Conservation (phyloP, 129 eudicot genomes). For the Flaveria brownii region DNA sequence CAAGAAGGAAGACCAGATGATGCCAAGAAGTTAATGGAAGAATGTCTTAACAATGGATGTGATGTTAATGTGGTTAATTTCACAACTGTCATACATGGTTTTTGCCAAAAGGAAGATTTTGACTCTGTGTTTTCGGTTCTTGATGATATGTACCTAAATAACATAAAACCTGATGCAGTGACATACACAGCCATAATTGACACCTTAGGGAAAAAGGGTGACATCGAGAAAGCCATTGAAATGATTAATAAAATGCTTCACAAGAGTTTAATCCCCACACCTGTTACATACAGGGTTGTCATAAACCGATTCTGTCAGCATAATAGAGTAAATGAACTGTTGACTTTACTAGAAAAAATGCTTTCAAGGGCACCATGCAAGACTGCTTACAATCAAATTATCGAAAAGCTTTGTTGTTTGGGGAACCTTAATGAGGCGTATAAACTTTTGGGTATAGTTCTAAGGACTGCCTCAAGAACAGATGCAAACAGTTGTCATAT, state of each 20-base stretch:
- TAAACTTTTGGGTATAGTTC: constrained; percentile 63
- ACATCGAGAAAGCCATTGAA: constrained; percentile 67
- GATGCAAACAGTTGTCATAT: constrained; percentile 74
- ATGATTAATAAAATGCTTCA: constrained; percentile 75
- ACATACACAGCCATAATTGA: constrained; percentile 73
- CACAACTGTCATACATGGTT: constrained; percentile 80
- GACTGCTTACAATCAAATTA: constrained; percentile 64
- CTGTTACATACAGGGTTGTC: constrained; percentile 69
- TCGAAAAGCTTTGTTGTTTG: constrained; percentile 73
- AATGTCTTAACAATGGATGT: constrained; percentile 73
- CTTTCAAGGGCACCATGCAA: constrained; percentile 44
- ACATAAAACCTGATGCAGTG: constrained; percentile 74
- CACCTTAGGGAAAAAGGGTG: constrained; percentile 63
- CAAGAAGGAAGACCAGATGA: constrained; percentile 49
- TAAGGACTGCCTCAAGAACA: constrained; percentile 61
- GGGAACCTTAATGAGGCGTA: constrained; percentile 72
- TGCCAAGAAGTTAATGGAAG: constrained; percentile 69
- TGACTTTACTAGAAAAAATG: constrained; percentile 62
- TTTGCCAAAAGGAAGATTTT: constrained; percentile 62
- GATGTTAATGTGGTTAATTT: constrained; percentile 77
- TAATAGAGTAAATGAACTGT: constrained; percentile 58
- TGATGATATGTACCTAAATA: constrained; percentile 86
- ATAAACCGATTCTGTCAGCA: constrained; percentile 72
- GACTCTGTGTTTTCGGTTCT: constrained; percentile 75
- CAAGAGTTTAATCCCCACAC: constrained; percentile 71